A percentile compares a stretch with the other conserved stretches of the same genome.
Evolutionary conservation across 805 yeast species (phyloP).

Genomic region (Candida cerambycidarum): DNA sequence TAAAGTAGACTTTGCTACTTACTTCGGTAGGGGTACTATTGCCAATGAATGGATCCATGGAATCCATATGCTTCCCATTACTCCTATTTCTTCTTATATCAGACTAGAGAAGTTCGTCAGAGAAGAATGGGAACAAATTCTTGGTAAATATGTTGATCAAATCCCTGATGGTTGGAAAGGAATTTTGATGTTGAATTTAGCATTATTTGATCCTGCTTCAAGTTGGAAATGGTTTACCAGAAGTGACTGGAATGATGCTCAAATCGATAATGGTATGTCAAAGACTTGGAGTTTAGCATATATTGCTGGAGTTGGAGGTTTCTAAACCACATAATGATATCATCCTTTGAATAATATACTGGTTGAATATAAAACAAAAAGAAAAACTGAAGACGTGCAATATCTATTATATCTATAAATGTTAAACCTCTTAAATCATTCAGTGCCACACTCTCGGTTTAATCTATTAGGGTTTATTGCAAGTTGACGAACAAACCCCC

Average conservation of each 20-base stretch:
- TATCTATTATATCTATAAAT: neutral
- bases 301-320: constrained; percentile 53
- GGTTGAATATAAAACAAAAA: neutral
- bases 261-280: constrained; percentile 83
- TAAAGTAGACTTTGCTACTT: constrained; percentile 71
- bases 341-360: too few species aligned
- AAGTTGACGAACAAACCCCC: constrained; percentile 48
- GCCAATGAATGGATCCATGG: constrained; percentile 69
- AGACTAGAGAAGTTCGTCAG: constrained; percentile 53
- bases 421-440: neutral
- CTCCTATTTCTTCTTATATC: constrained; percentile 63
- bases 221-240: constrained; percentile 48
- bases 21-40: constrained; percentile 64
- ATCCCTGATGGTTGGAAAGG: constrained; percentile 74
- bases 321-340: too few species aligned
- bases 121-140: constrained; percentile 62
- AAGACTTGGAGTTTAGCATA: constrained; percentile 83
- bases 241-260: constrained; percentile 49
- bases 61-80: constrained; percentile 74
- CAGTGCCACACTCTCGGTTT: neutral
- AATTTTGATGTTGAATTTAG: constrained; percentile 68
- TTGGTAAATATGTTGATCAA: constrained; percentile 43
- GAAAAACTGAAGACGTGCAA: neutral
- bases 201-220: constrained; percentile 62
- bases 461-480: constrained; percentile 17